A percentile compares a stretch with the other conserved stretches of the same genome.
Conservation (phyloP, 1,139 yeast species). For the Debaryomycetaceae sp. region DNA sequence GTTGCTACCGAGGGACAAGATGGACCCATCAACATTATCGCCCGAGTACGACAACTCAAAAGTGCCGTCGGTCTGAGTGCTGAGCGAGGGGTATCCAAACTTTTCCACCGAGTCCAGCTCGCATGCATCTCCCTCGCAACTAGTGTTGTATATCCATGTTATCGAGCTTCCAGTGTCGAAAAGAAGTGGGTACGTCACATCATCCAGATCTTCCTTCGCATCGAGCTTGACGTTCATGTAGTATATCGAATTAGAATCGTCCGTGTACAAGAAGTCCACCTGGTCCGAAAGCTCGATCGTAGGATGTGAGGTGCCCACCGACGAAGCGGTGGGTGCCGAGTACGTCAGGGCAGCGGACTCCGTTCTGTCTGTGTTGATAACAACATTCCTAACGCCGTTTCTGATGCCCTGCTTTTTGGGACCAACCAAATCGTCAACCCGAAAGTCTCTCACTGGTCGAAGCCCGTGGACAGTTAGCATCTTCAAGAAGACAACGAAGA, state of each 20-base stretch:
- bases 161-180: slow-evolving; percentile 67
- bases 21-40: slow-evolving; percentile 51
- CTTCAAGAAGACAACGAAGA: neutral
- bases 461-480: neutral
- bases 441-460: slow-evolving; percentile 9
- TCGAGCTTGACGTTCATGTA: slow-evolving; percentile 18
- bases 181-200: slow-evolving; percentile 42
- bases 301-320: slow-evolving; percentile 15
- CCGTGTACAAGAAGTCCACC: slow-evolving; percentile 24
- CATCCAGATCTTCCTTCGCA: slow-evolving; percentile 6
- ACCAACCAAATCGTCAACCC: slow-evolving; percentile 3
- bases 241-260: slow-evolving; percentile 23
- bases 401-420: neutral
- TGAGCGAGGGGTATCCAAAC: slow-evolving; percentile 18
- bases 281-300: slow-evolving; percentile 16
- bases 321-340: neutral
- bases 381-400: neutral
- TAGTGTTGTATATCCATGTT: slow-evolving; percentile 57
- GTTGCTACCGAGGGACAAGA: slow-evolving; percentile 21
- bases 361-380: neutral
- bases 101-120: slow-evolving; percentile 14
- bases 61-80: slow-evolving; percentile 9
- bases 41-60: slow-evolving; percentile 53
- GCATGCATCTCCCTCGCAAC: slow-evolving; percentile 49
- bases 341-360: neutral